A percentile compares a stretch with the other conserved stretches of the same genome.
phyloP scores from a whole-genome alignment of 352 stramenopile species.

The Phytophthora pseudosyringae region DNA sequence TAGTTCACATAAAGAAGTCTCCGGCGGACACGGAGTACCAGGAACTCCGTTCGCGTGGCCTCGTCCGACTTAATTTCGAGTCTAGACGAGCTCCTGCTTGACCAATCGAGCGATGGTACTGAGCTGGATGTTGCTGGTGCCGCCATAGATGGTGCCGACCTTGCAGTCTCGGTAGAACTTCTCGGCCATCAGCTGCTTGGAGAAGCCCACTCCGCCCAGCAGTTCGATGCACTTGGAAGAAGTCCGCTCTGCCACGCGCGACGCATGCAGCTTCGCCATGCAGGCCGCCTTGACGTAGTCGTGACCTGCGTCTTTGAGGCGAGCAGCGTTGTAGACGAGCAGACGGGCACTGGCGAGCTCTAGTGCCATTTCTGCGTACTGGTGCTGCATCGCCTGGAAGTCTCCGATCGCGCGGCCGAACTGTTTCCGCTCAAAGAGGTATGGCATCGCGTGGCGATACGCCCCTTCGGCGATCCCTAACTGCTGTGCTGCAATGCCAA shows the following conservation, averaged over 20 bases:
- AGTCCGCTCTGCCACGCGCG: slow-evolving; percentile 91
- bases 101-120: slow-evolving; percentile 86
- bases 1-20: slow-evolving; percentile 19
- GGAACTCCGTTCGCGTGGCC: slow-evolving; percentile 3
- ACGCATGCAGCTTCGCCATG: slow-evolving; percentile 95
- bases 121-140: slow-evolving; percentile 95
- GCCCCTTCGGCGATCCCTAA: slow-evolving; percentile 94
- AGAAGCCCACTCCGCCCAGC: slow-evolving; percentile 93
- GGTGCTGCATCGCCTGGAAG: slow-evolving; percentile 95
- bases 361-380: slow-evolving; percentile 92
- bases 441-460: slow-evolving; percentile 92
- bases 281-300: slow-evolving; percentile 94
- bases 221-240: slow-evolving; percentile 94
- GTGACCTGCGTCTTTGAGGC: slow-evolving; percentile 90
- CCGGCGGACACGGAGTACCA: too few species aligned
- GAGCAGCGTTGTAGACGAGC: slow-evolving; percentile 93
- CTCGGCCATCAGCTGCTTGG: slow-evolving; percentile 89
- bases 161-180: slow-evolving; percentile 97
- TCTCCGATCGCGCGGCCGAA: slow-evolving; percentile 93
- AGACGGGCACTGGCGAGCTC: slow-evolving; percentile 91
- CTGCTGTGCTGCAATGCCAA: slow-evolving; percentile 96
- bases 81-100: slow-evolving; percentile 65
- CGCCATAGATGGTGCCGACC: slow-evolving; percentile 96
- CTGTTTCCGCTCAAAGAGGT: slow-evolving; percentile 93
- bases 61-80: not conserved